These are phyloP conservation scores for Penicillium flavigenum DNA, from an alignment of 495 filamentous ascomycete genomes.

Conservation along the genomic window DNA sequence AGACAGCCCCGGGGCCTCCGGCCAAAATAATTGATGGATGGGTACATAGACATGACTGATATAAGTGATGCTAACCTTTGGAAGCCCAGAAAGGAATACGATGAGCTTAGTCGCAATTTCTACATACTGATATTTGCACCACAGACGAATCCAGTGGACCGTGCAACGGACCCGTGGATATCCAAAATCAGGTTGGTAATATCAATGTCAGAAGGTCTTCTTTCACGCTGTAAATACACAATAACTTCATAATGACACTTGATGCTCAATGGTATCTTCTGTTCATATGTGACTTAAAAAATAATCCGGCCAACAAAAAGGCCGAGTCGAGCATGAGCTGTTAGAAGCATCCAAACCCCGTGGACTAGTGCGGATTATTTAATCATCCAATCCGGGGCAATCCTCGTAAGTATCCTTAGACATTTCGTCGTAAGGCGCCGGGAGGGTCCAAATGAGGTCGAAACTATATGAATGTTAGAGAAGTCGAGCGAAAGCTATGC, in stretches of 20 bases:
- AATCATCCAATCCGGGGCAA: conserved; percentile 27
- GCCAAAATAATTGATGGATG: too few relatives aligned
- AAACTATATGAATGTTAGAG: conserved; percentile 18
- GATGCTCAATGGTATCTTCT: neutral
- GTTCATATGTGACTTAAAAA: neutral
- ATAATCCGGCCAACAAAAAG: neutral
- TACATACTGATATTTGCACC: neutral
- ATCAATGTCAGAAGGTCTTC: neutral
- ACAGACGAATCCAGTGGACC: neutral
- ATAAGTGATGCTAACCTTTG: too few relatives aligned
- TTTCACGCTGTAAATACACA: neutral
- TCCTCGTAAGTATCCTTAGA: conserved; percentile 21
- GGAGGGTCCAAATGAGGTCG: conserved; percentile 32
- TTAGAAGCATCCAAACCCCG: neutral
- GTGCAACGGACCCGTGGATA: neutral
- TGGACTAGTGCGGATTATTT: neutral
- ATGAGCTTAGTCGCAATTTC: neutral
- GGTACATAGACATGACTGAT: too few relatives aligned
- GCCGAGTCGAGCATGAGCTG: neutral
- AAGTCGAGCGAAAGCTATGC: neutral
- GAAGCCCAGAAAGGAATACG: neutral
- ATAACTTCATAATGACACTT: neutral
- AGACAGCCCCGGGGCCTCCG: too few relatives aligned
- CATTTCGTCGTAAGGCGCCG: conserved; percentile 24
- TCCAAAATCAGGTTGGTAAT: neutral